These are phyloP conservation scores for Jaminaea rosea DNA, from an alignment of 1,284 basidiomycete genomes.

Conservation along the genomic window DNA sequence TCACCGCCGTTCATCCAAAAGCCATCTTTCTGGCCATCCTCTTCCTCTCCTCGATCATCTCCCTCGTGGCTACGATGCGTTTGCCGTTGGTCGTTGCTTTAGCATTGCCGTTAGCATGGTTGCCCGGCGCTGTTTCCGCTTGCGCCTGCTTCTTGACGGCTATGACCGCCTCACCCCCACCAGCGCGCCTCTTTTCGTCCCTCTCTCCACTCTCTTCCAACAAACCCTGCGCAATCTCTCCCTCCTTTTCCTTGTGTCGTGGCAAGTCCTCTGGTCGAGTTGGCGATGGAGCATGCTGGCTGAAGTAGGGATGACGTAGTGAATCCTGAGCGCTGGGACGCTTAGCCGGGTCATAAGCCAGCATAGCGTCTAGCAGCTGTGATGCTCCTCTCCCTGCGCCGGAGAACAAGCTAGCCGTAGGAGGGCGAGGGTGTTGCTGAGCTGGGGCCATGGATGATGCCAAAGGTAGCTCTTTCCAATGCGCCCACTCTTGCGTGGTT, in stretches of 20 bases:
- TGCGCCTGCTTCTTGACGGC: constrained; percentile 1
- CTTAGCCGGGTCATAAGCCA: not conserved
- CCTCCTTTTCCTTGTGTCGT: constrained; percentile 24
- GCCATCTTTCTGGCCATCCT: constrained; percentile 33
- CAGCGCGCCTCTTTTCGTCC: constrained; percentile 11
- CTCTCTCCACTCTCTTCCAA: constrained; percentile 19
- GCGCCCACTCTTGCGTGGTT: constrained; percentile 89
- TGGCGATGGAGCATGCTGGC: constrained; percentile 22
- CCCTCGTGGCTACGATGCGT: constrained; percentile 16
- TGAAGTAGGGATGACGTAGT: constrained; percentile 40
- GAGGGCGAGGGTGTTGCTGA: constrained; percentile 4
- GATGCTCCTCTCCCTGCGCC: constrained; percentile 49
- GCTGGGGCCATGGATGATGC: no score
- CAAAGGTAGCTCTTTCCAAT: constrained; percentile 12
- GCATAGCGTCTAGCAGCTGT: not conserved
- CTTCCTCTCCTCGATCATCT: constrained; percentile 32
- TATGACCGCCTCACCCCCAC: constrained; percentile 13
- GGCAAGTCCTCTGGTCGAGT: constrained; percentile 34
- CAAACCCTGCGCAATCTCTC: constrained; percentile 11
- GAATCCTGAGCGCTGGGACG: constrained; percentile 1
- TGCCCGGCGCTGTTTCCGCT: not conserved
- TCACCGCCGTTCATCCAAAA: constrained; percentile 15
- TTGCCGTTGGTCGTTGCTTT: constrained; percentile 6
- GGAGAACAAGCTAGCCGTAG: constrained; percentile 67
- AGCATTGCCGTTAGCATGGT: not conserved